Evolutionary conservation across 805 yeast genomes (phyloP), one percentile per base, ranked within the genome.

Genomic region (fission yeast (Schizosaccharomyces pombe)): DNA sequence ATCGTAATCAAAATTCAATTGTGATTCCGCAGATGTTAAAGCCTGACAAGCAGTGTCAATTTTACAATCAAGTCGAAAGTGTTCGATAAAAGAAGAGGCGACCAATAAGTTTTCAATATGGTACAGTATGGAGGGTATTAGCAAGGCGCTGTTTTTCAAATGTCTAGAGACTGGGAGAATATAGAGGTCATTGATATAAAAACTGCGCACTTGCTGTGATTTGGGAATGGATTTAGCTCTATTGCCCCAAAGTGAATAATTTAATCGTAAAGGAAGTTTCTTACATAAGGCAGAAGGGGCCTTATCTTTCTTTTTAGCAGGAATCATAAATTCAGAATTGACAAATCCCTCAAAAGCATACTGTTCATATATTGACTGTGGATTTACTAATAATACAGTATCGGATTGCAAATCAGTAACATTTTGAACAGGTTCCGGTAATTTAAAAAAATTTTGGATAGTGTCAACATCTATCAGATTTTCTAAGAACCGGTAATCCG

Each of bases 1-100:
- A 9, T 55, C 56, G 32, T 51, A 51, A 16, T 51, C 40, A 9
- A 34, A 22, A 33, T 33, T 51, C 54, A 51, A 34, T 22, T 33
- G 33, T 19, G 51, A 37, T n/a, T 34, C 19, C 30, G 34, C 51
- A n/a, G 47, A 34, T 8, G 56, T 37, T 29, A 49, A 49, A 24
- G 56, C 54, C 26, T 49, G 54, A 12, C 49, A 24, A n/a, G 40
- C 28, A 33, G 26, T 29, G 31, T n/a, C 14, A 30, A 40, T 16
- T 16, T 30, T 14, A 16, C 51, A 28, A 3, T 34, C 40, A 3
- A 28, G n/a, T 8, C 33, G 24, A 33, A 49, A 34, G 6, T 19
- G n/a, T 24, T 11, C 16, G 19, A 22, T 28, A n/a, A 55, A n/a
- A 8, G 34, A 54, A 43, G 16, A 37, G 16, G 54, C 52, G 14